A percentile compares a stretch with the other conserved stretches of the same genome.
Conservation (phyloP, 2,329 filamentous ascomycete species). For the Lachnellula occidentalis region DNA sequence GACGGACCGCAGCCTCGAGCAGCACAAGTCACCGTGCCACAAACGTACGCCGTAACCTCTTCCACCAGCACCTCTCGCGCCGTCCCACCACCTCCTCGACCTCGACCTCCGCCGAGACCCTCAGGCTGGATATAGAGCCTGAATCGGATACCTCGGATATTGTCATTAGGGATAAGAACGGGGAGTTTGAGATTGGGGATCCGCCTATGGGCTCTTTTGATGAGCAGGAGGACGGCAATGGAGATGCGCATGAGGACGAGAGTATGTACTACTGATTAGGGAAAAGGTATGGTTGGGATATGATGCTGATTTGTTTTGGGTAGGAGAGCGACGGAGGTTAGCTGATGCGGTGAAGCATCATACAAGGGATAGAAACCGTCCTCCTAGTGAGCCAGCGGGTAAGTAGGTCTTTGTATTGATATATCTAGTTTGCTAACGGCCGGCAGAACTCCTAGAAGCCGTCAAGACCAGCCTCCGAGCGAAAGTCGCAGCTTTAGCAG, state of each 20-base stretch:
- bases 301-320: too few species aligned
- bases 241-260: constrained; percentile 53
- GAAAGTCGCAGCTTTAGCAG: constrained; percentile 67
- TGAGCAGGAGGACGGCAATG: constrained; percentile 46
- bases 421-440: constrained; percentile 13
- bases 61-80: constrained; percentile 53
- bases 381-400: constrained; percentile 63
- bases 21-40: constrained; percentile 12
- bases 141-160: constrained; percentile 47
- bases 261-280: constrained; percentile 33
- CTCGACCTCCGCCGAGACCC: constrained; percentile 39
- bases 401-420: constrained; percentile 23
- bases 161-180: constrained; percentile 56
- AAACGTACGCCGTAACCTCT: constrained; percentile 49
- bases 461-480: constrained; percentile 64
- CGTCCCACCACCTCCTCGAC: constrained; percentile 45
- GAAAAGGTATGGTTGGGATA: constrained; percentile 11
- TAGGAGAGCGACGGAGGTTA: constrained; percentile 55
- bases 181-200: constrained; percentile 56
- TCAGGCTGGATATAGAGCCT: constrained; percentile 44
- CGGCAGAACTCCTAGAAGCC: constrained; percentile 60
- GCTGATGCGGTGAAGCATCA: constrained; percentile 58
- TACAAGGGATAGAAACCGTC: constrained; percentile 47
- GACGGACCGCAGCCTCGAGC: constrained; percentile 17
- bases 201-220: constrained; percentile 49